Base-by-base conservation (phyloP, 2,329 filamentous ascomycete species). In the Trichoderma koningiopsis region DNA sequence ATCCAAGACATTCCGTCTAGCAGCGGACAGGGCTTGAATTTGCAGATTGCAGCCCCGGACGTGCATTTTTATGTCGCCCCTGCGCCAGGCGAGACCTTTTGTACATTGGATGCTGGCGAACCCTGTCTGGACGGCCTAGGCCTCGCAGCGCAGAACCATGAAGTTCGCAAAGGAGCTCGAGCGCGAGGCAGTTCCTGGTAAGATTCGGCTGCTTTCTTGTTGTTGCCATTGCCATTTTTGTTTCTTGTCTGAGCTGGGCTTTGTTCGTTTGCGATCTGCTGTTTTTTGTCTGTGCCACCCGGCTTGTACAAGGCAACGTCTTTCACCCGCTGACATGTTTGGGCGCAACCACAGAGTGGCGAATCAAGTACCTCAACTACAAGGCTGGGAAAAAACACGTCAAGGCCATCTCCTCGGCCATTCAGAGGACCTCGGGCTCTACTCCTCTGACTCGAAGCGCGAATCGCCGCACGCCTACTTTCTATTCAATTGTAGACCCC, bases 381-480 rank as follows among this genome's bases (percentile, higher is more conserved):
- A 97, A 97, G 86, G 89, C 89, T 68, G 95, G 94, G 71, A 98
- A 98, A 83, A 97, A 97, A 82, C 91, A 94, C 78, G 86, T 98
- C 79, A 98, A 97, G 80, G 89, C 89, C 68, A 90, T 97, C 64
- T 82, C 86, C 29, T 88, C 91, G 71, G 93, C 93, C 70, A 86
- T 96, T 71, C 85, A 87, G 82, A 81, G 88, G 82, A 79, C 88
- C 77, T 56, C 61, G 19, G 83, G 86, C 70, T 79, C 83, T 70
- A 86, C 87, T 0, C 87, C 89, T 11, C 73, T 74, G 35, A 78
- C 80, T 22, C 74, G 74, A 43, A 78, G 80, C 27, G 70, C 77
- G 22, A 77, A 77, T 16, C 79, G 75, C 61, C 75, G 77, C 40
- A 77, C 78, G 2, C 75, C 77, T 6, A 75, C 77, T 40, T 77